These are phyloP conservation scores for Cladosporium colombiae DNA, from an alignment of 2,329 filamentous ascomycete genomes.

Conservation along the genomic window DNA sequence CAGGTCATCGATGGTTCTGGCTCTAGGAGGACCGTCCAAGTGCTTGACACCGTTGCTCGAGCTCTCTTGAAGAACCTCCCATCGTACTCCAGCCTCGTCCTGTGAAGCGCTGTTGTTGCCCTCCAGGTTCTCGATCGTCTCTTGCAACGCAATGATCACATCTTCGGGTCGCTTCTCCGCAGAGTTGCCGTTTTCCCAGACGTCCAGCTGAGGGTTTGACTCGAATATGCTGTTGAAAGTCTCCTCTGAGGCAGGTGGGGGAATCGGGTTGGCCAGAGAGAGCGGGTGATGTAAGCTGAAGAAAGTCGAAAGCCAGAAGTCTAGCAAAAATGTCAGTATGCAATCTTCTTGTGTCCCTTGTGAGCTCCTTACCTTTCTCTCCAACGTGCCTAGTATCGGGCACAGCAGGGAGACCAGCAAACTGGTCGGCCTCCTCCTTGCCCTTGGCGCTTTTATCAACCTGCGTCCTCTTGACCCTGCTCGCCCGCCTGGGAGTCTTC, in stretches of 20 bases:
- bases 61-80: conserved; percentile 41
- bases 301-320: conserved; percentile 85
- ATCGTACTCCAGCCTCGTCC: conserved; percentile 41
- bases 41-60: conserved; percentile 34
- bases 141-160: conserved; percentile 49
- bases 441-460: conserved; percentile 23
- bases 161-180: conserved; percentile 44
- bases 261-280: conserved; percentile 80
- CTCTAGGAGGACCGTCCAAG: conserved; percentile 31
- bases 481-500: conserved; percentile 20
- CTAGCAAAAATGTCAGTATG: conserved; percentile 49
- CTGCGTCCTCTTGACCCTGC: conserved; percentile 28
- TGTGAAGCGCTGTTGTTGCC: conserved; percentile 35
- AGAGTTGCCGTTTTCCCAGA: conserved; percentile 45
- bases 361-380: conserved; percentile 31
- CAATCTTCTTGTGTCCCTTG: background rate
- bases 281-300: conserved; percentile 96
- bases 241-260: conserved; percentile 68
- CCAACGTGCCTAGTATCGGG: conserved; percentile 73
- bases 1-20: conserved; percentile 43
- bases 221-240: conserved; percentile 85
- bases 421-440: conserved; percentile 46
- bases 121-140: conserved; percentile 43
- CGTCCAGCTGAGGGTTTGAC: conserved; percentile 47
- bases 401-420: conserved; percentile 68